Evolutionary conservation across 2,329 filamentous ascomycete genomes (phyloP).

Genomic region (Botrytis cinerea): DNA sequence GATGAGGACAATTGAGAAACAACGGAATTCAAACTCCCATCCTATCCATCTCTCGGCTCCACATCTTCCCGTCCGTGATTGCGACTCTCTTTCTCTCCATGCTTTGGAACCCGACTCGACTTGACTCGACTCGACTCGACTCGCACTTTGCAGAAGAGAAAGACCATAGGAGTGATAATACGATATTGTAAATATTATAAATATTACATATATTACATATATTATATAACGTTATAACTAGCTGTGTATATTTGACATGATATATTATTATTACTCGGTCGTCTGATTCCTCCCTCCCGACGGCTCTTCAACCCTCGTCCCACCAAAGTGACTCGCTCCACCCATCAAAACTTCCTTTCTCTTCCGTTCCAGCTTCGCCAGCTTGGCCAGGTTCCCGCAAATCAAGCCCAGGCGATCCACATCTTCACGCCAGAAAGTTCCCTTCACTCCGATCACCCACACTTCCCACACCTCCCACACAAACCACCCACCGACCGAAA

Average conservation of each 20-base stretch:
- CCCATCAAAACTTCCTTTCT: neutral
- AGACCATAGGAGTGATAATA: too few relatives aligned
- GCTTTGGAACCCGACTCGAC: neutral
- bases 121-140: neutral
- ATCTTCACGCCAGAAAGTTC: neutral
- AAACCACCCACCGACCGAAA: slow-evolving; percentile 8
- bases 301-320: neutral
- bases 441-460: slow-evolving; percentile 5
- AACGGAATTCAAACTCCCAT: neutral
- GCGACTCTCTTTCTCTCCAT: neutral
- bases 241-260: too few relatives aligned
- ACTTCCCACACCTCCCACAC: neutral
- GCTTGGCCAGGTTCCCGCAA: neutral
- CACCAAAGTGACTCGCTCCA: neutral
- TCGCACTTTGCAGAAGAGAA: neutral
- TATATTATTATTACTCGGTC: too few relatives aligned
- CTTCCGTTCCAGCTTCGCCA: neutral
- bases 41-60: neutral
- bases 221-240: too few relatives aligned
- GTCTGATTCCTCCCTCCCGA: neutral
- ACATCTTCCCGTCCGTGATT: neutral
- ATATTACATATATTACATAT: too few relatives aligned
- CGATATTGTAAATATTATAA: too few relatives aligned
- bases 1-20: neutral
- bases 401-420: neutral